Evolutionary conservation across 495 filamentous ascomycete genomes (phyloP).

Genomic region (Penicillium goetzii): DNA sequence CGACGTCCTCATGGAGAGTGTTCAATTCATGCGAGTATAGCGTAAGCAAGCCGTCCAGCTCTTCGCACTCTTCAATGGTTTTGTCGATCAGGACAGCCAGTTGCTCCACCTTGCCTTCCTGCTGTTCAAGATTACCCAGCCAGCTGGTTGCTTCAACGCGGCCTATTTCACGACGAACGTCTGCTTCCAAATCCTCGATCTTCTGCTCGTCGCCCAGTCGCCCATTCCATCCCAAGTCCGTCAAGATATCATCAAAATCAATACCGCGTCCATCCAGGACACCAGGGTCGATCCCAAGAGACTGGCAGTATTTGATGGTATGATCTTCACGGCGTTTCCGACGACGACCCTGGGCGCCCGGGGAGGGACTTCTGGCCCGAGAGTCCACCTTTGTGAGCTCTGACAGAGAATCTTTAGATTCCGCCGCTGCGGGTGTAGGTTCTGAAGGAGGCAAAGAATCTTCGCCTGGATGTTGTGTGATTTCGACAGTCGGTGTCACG

Average conservation of each 20-base stretch:
- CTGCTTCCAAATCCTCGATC: slow-evolving; percentile 80
- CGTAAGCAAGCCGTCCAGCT: slow-evolving; percentile 89
- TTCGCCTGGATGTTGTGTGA: slow-evolving; percentile 38
- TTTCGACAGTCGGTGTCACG: slow-evolving; percentile 42
- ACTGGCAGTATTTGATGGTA: slow-evolving; percentile 76
- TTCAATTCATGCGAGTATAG: slow-evolving; percentile 93
- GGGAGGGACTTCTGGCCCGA: slow-evolving; percentile 43
- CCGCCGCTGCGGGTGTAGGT: slow-evolving; percentile 37
- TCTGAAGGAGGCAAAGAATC: slow-evolving; percentile 28
- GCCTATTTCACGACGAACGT: slow-evolving; percentile 83
- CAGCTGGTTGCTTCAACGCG: slow-evolving; percentile 91
- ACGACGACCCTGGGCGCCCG: slow-evolving; percentile 49
- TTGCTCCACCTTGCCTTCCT: slow-evolving; percentile 83
- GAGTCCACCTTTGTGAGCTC: slow-evolving; percentile 32
- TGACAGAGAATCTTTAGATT: slow-evolving; percentile 40
- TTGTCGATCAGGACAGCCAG: slow-evolving; percentile 84
- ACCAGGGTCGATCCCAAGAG: slow-evolving; percentile 71
- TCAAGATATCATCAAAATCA: slow-evolving; percentile 76
- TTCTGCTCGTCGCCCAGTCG: slow-evolving; percentile 69
- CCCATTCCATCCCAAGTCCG: slow-evolving; percentile 90
- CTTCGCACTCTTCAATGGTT: slow-evolving; percentile 90
- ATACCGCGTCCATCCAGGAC: slow-evolving; percentile 70
- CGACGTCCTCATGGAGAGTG: slow-evolving; percentile 91
- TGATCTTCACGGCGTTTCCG: slow-evolving; percentile 71
- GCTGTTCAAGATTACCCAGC: slow-evolving; percentile 83